phyloP scores from a whole-genome alignment of 2,329 filamentous ascomycete species.

The Hypomyces rosellus region DNA sequence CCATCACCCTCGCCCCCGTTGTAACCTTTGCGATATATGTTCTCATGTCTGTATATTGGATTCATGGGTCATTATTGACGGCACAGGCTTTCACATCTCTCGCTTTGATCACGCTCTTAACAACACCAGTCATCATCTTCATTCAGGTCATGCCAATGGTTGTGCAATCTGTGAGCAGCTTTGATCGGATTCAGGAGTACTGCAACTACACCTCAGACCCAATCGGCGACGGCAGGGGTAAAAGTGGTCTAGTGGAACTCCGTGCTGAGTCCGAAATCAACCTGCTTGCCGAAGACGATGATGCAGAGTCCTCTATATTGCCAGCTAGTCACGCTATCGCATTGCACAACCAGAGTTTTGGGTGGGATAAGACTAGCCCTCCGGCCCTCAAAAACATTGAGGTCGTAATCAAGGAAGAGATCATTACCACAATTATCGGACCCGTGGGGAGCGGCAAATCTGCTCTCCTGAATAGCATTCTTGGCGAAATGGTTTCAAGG shows the following conservation, averaged over 20 bases:
- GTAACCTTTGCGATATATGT: conserved; percentile 21
- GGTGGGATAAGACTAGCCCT: conserved; percentile 1
- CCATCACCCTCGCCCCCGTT: conserved; percentile 18
- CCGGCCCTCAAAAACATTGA: conserved; percentile 9
- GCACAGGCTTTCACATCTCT: conserved; percentile 18
- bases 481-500: conserved; percentile 2
- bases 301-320: background rate
- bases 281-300: background rate
- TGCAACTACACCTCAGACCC: conserved; percentile 10
- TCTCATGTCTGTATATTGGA: conserved; percentile 20
- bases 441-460: conserved; percentile 11
- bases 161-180: conserved; percentile 14
- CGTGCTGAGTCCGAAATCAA: conserved; percentile 3
- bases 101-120: conserved; percentile 16
- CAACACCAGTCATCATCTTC: conserved; percentile 15
- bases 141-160: conserved; percentile 17
- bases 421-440: conserved; percentile 11
- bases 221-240: conserved; percentile 4
- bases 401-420: conserved; percentile 2
- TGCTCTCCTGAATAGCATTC: conserved; percentile 9
- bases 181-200: conserved; percentile 20
- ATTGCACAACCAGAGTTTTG: conserved; percentile 3
- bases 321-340: background rate
- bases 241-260: background rate
- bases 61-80: conserved; percentile 16